Conservation (phyloP, 768 basidiomycete species). For the Tricholomella constricta region DNA sequence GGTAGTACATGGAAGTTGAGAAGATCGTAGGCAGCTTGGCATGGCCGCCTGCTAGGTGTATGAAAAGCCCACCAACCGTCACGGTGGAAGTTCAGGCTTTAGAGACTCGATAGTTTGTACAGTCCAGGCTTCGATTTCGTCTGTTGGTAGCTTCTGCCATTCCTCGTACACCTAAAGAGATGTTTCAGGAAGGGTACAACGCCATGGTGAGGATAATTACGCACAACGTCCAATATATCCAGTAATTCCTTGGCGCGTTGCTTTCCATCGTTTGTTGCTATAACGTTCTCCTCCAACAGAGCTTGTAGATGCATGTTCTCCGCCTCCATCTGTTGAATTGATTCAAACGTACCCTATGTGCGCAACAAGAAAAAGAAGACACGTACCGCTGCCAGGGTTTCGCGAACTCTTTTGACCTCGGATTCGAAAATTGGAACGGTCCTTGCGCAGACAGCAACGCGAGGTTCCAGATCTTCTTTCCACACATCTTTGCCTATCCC, state of each 20-base stretch:
- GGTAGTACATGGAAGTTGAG: too few species aligned
- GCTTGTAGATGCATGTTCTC: slow-evolving; percentile 52
- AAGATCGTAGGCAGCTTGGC: too few species aligned
- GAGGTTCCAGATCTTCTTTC: slow-evolving; percentile 65
- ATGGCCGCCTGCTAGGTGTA: background rate
- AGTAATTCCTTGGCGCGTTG: slow-evolving; percentile 47
- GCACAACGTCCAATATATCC: slow-evolving; percentile 55
- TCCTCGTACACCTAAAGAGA: slow-evolving; percentile 43
- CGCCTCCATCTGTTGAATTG: slow-evolving; percentile 51
- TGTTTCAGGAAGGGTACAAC: slow-evolving; percentile 2
- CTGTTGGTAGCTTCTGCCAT: slow-evolving; percentile 59
- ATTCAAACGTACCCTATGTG: background rate
- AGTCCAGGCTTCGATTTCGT: slow-evolving; percentile 64
- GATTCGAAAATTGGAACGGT: slow-evolving; percentile 59
- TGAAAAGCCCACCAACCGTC: background rate
- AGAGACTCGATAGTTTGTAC: slow-evolving; percentile 47
- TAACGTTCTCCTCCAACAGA: slow-evolving; percentile 50
- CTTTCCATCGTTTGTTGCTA: slow-evolving; percentile 47
- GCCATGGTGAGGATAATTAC: slow-evolving; percentile 11
- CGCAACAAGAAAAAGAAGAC: background rate
- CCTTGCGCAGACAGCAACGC: slow-evolving; percentile 60
- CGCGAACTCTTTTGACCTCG: slow-evolving; percentile 40
- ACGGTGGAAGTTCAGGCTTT: slow-evolving; percentile 32
- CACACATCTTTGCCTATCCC: slow-evolving; percentile 58
- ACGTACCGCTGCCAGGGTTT: slow-evolving; percentile 40